Evolutionary conservation across 306 rosid species (phyloP).

Genomic region (Corylus avellana): DNA sequence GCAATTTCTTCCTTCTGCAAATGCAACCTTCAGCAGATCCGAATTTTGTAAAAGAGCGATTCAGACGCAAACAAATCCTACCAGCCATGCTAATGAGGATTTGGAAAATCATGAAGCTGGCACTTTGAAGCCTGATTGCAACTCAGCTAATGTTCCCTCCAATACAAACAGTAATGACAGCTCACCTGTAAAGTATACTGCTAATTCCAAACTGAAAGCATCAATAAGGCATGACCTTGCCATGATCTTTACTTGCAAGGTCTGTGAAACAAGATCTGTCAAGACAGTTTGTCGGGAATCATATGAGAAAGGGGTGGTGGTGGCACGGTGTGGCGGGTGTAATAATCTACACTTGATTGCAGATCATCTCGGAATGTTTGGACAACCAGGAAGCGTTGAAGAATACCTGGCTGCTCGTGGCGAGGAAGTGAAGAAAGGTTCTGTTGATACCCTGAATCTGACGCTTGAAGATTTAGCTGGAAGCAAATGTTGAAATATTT

Average conservation of each 20-base stretch:
- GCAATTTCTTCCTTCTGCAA: conserved; percentile 35
- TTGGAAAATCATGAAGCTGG: conserved; percentile 31
- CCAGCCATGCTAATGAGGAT: conserved; percentile 39
- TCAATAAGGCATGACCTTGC: conserved; percentile 95
- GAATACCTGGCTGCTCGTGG: conserved; percentile 80
- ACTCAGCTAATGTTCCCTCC: conserved; percentile 30
- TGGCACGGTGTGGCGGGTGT: conserved; percentile 83
- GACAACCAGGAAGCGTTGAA: conserved; percentile 73
- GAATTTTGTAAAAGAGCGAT: conserved; percentile 39
- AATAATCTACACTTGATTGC: conserved; percentile 80
- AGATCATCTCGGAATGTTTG: conserved; percentile 87
- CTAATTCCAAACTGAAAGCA: conserved; percentile 52
- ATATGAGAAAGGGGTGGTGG: conserved; percentile 88
- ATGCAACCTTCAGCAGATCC: conserved; percentile 35
- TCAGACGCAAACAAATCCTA: conserved; percentile 39
- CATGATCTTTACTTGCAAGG: conserved; percentile 87
- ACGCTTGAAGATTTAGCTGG: conserved; percentile 82
- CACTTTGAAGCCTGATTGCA: conserved; percentile 19
- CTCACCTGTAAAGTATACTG: conserved; percentile 42
- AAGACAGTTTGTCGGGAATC: conserved; percentile 77
- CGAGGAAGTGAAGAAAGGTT: conserved; percentile 77
- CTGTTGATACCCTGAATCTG: conserved; percentile 65
- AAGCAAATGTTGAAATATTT: conserved; percentile 35
- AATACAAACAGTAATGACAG: conserved; percentile 18
- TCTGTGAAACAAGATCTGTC: conserved; percentile 85